These are phyloP conservation scores for Ascochyta lentis DNA, from an alignment of 2,329 filamentous ascomycete genomes.

Conservation along the genomic window DNA sequence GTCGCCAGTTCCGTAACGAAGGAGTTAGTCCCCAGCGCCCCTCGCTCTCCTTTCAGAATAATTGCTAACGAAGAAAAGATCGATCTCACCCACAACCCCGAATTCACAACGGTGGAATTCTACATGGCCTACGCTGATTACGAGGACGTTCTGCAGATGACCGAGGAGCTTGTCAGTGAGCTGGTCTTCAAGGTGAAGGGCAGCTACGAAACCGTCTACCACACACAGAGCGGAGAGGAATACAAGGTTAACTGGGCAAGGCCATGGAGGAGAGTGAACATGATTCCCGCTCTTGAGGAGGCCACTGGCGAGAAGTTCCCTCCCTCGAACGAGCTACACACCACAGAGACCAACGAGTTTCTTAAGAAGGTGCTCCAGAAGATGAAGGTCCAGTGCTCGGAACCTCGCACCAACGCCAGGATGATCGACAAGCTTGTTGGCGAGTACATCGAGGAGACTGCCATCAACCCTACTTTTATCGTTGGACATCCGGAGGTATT, in stretches of 20 bases:
- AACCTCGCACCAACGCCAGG: slow-evolving; percentile 89
- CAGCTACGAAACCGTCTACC: slow-evolving; percentile 82
- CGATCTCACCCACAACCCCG: slow-evolving; percentile 94
- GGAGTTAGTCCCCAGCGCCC: slow-evolving; percentile 69
- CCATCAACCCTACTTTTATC: slow-evolving; percentile 92
- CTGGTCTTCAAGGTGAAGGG: slow-evolving; percentile 90
- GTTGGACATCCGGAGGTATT: slow-evolving; percentile 51
- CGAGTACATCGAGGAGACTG: slow-evolving; percentile 93
- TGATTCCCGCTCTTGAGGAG: slow-evolving; percentile 93
- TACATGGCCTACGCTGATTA: slow-evolving; percentile 74
- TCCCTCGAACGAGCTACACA: slow-evolving; percentile 86
- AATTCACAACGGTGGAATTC: slow-evolving; percentile 97
- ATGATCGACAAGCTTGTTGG: slow-evolving; percentile 95
- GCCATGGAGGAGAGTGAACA: slow-evolving; percentile 92
- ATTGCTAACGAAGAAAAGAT: slow-evolving; percentile 54
- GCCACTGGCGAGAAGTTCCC: slow-evolving; percentile 94
- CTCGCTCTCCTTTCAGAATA: no score
- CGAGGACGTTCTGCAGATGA: slow-evolving; percentile 88
- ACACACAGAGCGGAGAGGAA: slow-evolving; percentile 82
- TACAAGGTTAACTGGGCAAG: slow-evolving; percentile 96
- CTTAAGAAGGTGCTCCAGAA: slow-evolving; percentile 78
- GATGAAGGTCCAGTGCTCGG: slow-evolving; percentile 86
- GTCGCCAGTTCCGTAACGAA: slow-evolving; percentile 95
- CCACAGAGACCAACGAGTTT: slow-evolving; percentile 86
- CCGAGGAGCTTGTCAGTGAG: slow-evolving; percentile 89